Evolutionary conservation across 306 rosid species (phyloP).

Genomic region (Gastrolobium bilobum): DNA sequence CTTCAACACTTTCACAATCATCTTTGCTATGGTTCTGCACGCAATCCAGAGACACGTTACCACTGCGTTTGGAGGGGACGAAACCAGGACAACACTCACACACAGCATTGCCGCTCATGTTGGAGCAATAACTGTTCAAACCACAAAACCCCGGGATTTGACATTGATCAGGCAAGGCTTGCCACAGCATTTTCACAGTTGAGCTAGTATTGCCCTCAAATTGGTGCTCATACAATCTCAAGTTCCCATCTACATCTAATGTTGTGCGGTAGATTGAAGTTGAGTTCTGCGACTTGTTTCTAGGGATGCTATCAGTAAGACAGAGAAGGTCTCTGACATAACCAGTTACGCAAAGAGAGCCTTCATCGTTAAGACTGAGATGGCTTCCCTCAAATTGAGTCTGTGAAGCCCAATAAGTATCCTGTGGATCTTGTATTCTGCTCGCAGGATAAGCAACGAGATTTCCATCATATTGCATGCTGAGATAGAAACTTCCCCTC

Average conservation of each 20-base stretch:
- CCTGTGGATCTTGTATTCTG: rapidly evolving
- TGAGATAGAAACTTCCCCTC: slow-evolving; percentile 14
- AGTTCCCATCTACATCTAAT: slow-evolving; percentile 48
- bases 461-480: not conserved
- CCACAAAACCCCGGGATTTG: slow-evolving; percentile 52
- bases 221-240: slow-evolving; percentile 54
- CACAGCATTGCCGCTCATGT: not conserved
- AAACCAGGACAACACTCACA: slow-evolving; percentile 57
- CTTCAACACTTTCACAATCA: slow-evolving; percentile 35
- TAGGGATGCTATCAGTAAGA: not conserved
- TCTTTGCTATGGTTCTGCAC: not conserved
- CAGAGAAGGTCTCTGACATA: rapidly evolving
- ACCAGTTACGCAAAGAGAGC: not conserved
- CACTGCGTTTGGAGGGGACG: not conserved
- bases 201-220: slow-evolving; percentile 11
- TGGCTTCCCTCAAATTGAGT: rapidly evolving
- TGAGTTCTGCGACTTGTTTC: not conserved
- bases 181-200: slow-evolving; percentile 16
- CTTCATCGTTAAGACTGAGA: slow-evolving; percentile 13
- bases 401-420: slow-evolving; percentile 34
- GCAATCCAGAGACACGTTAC: slow-evolving; percentile 29
- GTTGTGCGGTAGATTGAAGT: slow-evolving; percentile 51
- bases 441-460: slow-evolving; percentile 39
- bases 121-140: slow-evolving; percentile 53
- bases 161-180: slow-evolving; percentile 29